A percentile compares a stretch with the other conserved stretches of the same genome.
Conservation (phyloP, 306 rosid genomes). For the Corylus americana region DNA sequence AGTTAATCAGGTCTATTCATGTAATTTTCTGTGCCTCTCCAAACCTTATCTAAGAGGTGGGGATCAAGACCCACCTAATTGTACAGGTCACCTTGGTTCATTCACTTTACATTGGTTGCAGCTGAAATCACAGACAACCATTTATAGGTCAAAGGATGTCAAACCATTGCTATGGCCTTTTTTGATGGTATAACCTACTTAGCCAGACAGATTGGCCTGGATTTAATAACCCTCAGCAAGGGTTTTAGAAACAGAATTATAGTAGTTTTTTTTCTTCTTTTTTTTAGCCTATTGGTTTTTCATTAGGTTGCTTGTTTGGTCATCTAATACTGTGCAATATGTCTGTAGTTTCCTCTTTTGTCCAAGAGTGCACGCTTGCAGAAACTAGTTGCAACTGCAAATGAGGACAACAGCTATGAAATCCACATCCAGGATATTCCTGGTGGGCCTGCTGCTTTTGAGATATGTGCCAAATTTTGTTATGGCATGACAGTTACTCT, state of each 20-base stretch:
- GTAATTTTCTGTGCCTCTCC: not conserved
- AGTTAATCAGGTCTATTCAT: not conserved
- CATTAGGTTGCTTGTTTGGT: not conserved
- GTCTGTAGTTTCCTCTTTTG: slow-evolving; percentile 80
- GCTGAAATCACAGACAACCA: not conserved
- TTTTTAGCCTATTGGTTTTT: not conserved
- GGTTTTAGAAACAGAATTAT: not conserved
- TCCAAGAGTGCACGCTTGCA: slow-evolving; percentile 85
- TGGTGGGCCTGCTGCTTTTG: slow-evolving; percentile 93
- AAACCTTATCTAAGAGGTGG: not conserved
- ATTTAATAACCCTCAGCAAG: not conserved
- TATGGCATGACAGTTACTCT: slow-evolving; percentile 92
- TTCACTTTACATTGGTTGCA: not conserved
- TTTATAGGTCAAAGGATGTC: not conserved
- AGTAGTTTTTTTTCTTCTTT: not conserved
- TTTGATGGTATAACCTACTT: not conserved
- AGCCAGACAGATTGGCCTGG: not conserved
- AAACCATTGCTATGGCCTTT: not conserved
- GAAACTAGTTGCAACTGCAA: slow-evolving; percentile 57
- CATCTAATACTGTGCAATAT: slow-evolving; percentile 7
- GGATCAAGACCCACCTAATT: not conserved
- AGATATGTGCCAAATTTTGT: slow-evolving; percentile 92
- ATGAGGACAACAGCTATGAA: slow-evolving; percentile 63
- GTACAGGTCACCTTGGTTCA: not conserved
- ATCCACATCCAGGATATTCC: slow-evolving; percentile 77